phyloP scores from a whole-genome alignment of 108 stramenopile species.

The Parmales sp. region DNA sequence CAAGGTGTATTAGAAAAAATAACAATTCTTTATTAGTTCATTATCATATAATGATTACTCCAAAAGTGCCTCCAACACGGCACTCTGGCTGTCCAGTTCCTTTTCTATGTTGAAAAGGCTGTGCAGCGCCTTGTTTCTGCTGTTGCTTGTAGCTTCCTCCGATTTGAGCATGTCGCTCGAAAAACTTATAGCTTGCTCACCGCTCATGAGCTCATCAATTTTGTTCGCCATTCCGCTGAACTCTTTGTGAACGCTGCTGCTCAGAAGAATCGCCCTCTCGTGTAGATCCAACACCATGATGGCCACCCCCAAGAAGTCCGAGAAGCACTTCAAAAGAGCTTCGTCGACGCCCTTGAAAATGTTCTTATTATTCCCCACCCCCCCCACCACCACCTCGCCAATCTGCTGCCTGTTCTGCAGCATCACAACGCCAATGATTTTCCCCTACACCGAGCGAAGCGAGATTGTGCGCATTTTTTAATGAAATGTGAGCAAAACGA shows the following conservation, averaged over 20 bases:
- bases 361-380: no score
- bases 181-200: not conserved
- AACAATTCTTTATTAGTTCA: no score
- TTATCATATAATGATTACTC: no score
- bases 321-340: not conserved
- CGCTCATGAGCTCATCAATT: conserved; percentile 4
- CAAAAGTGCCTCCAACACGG: not conserved
- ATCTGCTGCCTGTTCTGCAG: not conserved
- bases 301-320: not conserved
- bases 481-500: no score
- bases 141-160: not conserved
- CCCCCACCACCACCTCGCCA: no score
- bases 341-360: not conserved
- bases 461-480: no score
- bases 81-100: conserved; percentile 2
- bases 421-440: not conserved
- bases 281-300: not conserved
- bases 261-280: not conserved
- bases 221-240: not conserved
- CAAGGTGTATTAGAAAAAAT: no score
- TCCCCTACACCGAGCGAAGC: not conserved
- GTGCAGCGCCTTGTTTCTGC: not conserved
- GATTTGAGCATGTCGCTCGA: not conserved
- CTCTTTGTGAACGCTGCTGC: not conserved
- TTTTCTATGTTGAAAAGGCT: not conserved